A percentile compares a stretch with the other conserved stretches of the same genome.
Evolutionary conservation across 2,329 filamentous ascomycete genomes (phyloP).

Genomic region (Akanthomyces uredinophilus): DNA sequence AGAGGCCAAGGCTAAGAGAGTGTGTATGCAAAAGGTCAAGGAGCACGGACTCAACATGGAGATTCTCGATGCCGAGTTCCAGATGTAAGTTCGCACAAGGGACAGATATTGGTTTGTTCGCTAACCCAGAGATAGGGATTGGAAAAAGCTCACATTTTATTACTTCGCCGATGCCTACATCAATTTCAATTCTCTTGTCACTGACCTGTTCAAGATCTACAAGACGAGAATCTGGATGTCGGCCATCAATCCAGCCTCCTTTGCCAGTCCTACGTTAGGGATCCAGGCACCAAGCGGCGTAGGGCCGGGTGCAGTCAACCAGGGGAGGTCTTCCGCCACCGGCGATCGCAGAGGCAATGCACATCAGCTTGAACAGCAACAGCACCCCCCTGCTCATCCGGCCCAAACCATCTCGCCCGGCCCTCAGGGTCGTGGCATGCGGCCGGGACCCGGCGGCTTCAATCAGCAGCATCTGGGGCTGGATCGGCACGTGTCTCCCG

Average conservation of each 20-base stretch:
- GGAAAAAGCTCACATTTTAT: slow-evolving; percentile 98
- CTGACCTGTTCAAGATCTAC: slow-evolving; percentile 97
- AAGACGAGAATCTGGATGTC: slow-evolving; percentile 99
- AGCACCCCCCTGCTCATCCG: slow-evolving; percentile 18
- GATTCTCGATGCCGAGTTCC: slow-evolving; percentile 96
- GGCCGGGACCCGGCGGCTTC: slow-evolving; percentile 34
- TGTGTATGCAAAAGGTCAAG: slow-evolving; percentile 93
- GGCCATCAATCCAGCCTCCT: slow-evolving; percentile 94
- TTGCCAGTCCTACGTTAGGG: slow-evolving; percentile 71
- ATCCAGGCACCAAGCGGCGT: slow-evolving; percentile 65
- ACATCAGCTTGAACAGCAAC: slow-evolving; percentile 34
- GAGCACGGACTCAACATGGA: slow-evolving; percentile 97
- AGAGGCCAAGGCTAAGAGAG: slow-evolving; percentile 93
- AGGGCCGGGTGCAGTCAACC: slow-evolving; percentile 60
- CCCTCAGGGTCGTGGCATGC: slow-evolving; percentile 34
- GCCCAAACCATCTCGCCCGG: slow-evolving; percentile 8
- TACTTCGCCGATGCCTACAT: slow-evolving; percentile 98
- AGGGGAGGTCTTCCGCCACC: slow-evolving; percentile 39
- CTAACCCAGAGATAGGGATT: slow-evolving; percentile 61
- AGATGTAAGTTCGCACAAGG: slow-evolving; percentile 65
- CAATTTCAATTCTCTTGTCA: slow-evolving; percentile 97
- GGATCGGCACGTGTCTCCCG: slow-evolving; percentile 37
- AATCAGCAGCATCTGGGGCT: slow-evolving; percentile 33
- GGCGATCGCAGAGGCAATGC: slow-evolving; percentile 44
- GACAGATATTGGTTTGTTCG: background rate